Evolutionary conservation across 2,329 filamentous ascomycete species (phyloP).

Genomic region (Fusarium drepaniforme): DNA sequence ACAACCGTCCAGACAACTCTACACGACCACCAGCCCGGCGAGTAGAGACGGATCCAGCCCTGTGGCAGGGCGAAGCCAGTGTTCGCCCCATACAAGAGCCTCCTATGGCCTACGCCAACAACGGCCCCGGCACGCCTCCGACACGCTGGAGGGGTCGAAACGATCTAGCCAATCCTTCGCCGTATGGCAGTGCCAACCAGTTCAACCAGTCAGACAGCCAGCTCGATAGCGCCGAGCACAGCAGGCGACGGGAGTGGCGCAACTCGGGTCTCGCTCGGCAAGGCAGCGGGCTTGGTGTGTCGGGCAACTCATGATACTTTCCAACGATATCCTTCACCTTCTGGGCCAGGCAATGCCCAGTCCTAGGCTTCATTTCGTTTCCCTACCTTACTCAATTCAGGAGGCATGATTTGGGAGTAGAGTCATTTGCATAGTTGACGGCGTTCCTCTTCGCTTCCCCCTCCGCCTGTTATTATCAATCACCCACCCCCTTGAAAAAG

Average conservation of each 20-base stretch:
- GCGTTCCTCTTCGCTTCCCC: constrained; percentile 49
- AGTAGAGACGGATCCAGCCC: constrained; percentile 89
- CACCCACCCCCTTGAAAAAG: constrained; percentile 23
- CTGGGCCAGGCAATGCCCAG: constrained; percentile 29
- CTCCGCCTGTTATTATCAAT: constrained; percentile 21
- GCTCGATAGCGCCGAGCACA: constrained; percentile 54
- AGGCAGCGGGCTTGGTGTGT: constrained; percentile 63
- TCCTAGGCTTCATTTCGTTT: constrained; percentile 34
- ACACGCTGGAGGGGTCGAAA: constrained; percentile 62
- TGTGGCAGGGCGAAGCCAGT: constrained; percentile 86
- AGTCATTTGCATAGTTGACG: constrained; percentile 54
- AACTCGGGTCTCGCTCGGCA: constrained; percentile 68
- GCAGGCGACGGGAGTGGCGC: constrained; percentile 66
- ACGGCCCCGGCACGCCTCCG: constrained; percentile 61
- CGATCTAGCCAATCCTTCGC: constrained; percentile 56
- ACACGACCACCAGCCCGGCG: constrained; percentile 67
- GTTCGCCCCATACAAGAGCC: constrained; percentile 81
- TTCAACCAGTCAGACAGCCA: constrained; percentile 59
- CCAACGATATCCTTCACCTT: constrained; percentile 30
- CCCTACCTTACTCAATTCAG: constrained; percentile 37
- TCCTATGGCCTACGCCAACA: constrained; percentile 53
- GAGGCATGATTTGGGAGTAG: constrained; percentile 49
- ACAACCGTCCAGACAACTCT: constrained; percentile 69
- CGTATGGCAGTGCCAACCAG: constrained; percentile 55
- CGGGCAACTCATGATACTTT: constrained; percentile 55